Conservation (phyloP, 2,329 filamentous ascomycete genomes). For the Xylaria sp. region DNA sequence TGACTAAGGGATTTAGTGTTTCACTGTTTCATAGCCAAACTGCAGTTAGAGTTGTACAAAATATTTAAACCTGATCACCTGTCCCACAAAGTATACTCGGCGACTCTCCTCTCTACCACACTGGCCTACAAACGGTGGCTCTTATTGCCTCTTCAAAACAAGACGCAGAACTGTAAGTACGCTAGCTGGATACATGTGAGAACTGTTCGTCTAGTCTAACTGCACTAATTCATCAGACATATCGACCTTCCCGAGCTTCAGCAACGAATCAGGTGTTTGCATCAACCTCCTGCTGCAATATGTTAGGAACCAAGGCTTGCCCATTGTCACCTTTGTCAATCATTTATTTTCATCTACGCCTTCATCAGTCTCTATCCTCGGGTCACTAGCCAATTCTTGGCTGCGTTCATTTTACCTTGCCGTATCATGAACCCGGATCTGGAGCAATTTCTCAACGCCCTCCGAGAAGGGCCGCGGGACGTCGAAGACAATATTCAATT, state of each 20-base stretch:
- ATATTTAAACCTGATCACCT: background rate
- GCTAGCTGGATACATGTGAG: background rate
- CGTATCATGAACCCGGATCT: background rate
- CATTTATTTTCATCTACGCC: too few species aligned
- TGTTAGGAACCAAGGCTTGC: too few species aligned
- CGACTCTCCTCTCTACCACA: background rate
- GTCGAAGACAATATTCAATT: background rate
- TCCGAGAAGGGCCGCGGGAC: background rate
- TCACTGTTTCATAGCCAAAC: too few species aligned
- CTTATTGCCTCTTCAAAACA: background rate
- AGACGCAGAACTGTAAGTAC: background rate
- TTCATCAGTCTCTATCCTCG: background rate
- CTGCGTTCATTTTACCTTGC: too few species aligned
- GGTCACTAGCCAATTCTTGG: background rate
- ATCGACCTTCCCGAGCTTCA: too few species aligned
- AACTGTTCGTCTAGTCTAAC: background rate
- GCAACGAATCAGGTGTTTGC: too few species aligned
- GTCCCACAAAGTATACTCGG: too few species aligned
- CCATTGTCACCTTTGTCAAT: too few species aligned
- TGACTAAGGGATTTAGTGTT: too few species aligned
- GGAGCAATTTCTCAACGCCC: background rate
- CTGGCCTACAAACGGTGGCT: background rate
- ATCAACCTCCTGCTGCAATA: too few species aligned
- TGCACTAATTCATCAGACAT: background rate
- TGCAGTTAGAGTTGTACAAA: too few species aligned